phyloP scores from a whole-genome alignment of 768 basidiomycete genomes.

The Rhodosporidiobolus odoratus region DNA sequence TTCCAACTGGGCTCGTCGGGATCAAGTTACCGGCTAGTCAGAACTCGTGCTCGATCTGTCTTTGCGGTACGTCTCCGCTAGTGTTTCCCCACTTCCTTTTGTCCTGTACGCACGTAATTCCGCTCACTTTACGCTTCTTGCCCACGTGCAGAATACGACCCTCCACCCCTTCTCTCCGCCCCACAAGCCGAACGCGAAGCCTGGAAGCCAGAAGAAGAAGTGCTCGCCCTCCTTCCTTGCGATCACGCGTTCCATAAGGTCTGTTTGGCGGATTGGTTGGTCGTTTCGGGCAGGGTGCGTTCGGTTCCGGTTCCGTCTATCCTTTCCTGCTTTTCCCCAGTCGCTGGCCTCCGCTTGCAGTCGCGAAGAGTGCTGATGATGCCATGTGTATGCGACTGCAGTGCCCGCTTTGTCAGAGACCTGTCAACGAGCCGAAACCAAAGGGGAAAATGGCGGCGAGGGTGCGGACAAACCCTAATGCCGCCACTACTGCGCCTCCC shows the following conservation, averaged over 20 bases:
- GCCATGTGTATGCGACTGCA: background rate
- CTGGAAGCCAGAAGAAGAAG: constrained; percentile 8
- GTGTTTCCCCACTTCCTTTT: too few species aligned
- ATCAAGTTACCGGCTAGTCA: constrained; percentile 19
- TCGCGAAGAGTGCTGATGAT: background rate
- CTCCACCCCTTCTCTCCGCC: background rate
- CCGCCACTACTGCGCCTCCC: background rate
- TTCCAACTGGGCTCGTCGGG: constrained; percentile 8
- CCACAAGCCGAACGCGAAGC: background rate
- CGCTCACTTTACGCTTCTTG: background rate
- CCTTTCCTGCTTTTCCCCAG: background rate
- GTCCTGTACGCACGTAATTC: background rate
- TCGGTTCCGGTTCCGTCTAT: background rate
- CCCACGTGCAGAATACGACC: constrained; percentile 25
- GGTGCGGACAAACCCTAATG: too few species aligned
- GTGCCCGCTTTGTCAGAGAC: constrained; percentile 31
- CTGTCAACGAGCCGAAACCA: constrained; percentile 19
- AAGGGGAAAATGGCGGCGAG: background rate
- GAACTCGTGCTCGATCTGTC: constrained; percentile 33
- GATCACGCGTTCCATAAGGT: constrained; percentile 26
- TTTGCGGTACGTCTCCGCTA: constrained; percentile 21
- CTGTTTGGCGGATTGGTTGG: constrained; percentile 33
- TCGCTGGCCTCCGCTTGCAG: background rate
- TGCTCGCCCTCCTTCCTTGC: constrained; percentile 24
- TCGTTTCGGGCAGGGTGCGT: constrained; percentile 20